Percentiles rank a stretch among this genome's conserved stretches.
phyloP scores from a whole-genome alignment of 2,329 filamentous ascomycete species.

The Epichloe coenophiala region DNA sequence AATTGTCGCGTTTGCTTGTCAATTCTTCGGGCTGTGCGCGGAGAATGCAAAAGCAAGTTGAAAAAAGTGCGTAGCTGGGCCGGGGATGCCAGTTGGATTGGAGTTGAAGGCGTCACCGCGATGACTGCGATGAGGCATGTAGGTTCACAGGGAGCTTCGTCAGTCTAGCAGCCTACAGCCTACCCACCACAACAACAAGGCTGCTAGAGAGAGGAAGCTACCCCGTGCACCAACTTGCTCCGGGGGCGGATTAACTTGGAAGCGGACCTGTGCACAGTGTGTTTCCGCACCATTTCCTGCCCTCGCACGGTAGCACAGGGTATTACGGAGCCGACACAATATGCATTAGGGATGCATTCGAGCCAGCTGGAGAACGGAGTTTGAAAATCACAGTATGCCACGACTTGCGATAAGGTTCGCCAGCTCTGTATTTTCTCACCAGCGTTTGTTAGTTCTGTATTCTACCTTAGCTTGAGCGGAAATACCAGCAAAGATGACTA shows the following conservation, averaged over 20 bases:
- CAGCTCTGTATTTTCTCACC: no score
- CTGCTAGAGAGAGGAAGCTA: background rate
- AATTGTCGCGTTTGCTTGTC: background rate
- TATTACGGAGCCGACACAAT: no score
- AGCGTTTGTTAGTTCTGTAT: no score
- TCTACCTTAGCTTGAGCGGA: no score
- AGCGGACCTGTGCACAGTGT: constrained; percentile 1
- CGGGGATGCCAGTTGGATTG: constrained; percentile 2
- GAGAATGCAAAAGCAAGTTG: background rate
- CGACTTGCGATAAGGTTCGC: no score
- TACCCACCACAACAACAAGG: constrained; percentile 9
- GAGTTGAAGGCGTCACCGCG: background rate
- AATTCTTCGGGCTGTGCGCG: background rate
- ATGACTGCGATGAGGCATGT: background rate
- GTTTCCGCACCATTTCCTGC: no score
- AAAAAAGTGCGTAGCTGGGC: background rate
- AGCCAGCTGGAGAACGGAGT: no score
- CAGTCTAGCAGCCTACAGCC: constrained; percentile 21
- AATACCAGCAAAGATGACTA: no score
- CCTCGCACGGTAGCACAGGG: no score
- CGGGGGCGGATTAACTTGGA: constrained; percentile 1
- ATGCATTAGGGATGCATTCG: no score
- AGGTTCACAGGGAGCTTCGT: constrained; percentile 20
- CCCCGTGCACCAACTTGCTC: background rate
- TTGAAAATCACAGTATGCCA: no score